A percentile compares a stretch with the other conserved stretches of the same genome.
phyloP scores from a whole-genome alignment of 176 grass and related monocot species.

The Miscanthus lutarioriparius region DNA sequence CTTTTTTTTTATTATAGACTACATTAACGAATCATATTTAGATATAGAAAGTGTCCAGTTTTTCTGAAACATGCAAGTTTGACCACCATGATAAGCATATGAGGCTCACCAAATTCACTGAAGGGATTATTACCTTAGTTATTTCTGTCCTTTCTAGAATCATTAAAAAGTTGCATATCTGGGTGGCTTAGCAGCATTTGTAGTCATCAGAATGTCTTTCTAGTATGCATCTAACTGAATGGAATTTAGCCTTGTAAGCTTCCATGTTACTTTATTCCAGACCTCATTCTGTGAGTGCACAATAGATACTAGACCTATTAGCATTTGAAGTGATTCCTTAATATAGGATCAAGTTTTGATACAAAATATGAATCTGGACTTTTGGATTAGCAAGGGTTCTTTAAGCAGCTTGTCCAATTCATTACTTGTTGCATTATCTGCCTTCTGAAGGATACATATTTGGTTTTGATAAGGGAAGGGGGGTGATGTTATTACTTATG shows the following conservation, averaged over 20 bases:
- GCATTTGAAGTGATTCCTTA: conserved; percentile 3
- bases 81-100: not conserved
- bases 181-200: not conserved
- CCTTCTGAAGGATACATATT: not conserved
- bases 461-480: not conserved
- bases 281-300: not conserved
- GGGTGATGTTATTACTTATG: not conserved
- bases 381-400: conserved; percentile 9
- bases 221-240: not conserved
- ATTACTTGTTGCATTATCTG: not conserved
- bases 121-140: conserved; percentile 6
- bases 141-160: not conserved
- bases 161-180: conserved; percentile 4
- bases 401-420: not conserved
- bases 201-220: conserved; percentile 11
- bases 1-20: conserved; percentile 7
- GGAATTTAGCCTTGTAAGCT: conserved; percentile 15
- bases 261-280: not conserved
- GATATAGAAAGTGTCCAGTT: not conserved
- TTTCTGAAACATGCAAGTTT: not conserved
- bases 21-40: conserved; percentile 1
- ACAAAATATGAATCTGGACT: conserved; percentile 4
- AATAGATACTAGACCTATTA: not conserved
- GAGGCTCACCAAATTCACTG: not conserved
- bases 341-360: not conserved